Conservation (phyloP, 768 basidiomycete species). For the Galerina sulciceps region DNA sequence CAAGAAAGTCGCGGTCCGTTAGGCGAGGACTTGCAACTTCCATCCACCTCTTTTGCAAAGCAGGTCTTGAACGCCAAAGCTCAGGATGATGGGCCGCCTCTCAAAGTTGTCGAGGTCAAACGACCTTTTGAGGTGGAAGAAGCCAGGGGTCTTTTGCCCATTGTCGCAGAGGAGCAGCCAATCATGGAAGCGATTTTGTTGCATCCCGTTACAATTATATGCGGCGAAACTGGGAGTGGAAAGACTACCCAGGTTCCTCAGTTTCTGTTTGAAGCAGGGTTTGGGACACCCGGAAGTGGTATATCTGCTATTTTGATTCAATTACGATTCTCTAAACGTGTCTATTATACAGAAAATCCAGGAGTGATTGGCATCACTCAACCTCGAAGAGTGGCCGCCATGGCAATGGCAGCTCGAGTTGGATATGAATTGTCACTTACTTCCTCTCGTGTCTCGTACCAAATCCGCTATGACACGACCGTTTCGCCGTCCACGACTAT, state of each 20-base stretch:
- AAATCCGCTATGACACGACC: conserved; percentile 97
- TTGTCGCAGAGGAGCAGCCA: conserved; percentile 90
- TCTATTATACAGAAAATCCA: conserved; percentile 74
- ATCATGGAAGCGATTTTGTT: conserved; percentile 92
- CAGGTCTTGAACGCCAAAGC: conserved; percentile 36
- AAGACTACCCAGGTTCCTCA: conserved; percentile 99
- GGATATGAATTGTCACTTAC: conserved; percentile 90
- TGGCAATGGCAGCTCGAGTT: conserved; percentile 94
- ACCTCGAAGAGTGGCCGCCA: conserved; percentile 94
- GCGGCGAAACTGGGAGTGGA: conserved; percentile 95
- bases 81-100: conserved; percentile 20
- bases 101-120: conserved; percentile 55
- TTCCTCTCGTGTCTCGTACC: conserved; percentile 86
- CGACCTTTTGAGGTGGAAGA: conserved; percentile 78
- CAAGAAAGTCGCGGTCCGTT: conserved; percentile 75
- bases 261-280: conserved; percentile 97
- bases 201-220: conserved; percentile 84
- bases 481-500: conserved; percentile 89
- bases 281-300: conserved; percentile 86
- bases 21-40: conserved; percentile 72
- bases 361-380: conserved; percentile 99
- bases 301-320: conserved; percentile 21
- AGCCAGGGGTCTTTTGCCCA: conserved; percentile 79
- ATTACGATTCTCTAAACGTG: conserved; percentile 8
- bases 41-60: conserved; percentile 66